These are phyloP conservation scores for Paraconiothyrium sp. DNA, from an alignment of 2,329 filamentous ascomycete species.

Conservation along the genomic window DNA sequence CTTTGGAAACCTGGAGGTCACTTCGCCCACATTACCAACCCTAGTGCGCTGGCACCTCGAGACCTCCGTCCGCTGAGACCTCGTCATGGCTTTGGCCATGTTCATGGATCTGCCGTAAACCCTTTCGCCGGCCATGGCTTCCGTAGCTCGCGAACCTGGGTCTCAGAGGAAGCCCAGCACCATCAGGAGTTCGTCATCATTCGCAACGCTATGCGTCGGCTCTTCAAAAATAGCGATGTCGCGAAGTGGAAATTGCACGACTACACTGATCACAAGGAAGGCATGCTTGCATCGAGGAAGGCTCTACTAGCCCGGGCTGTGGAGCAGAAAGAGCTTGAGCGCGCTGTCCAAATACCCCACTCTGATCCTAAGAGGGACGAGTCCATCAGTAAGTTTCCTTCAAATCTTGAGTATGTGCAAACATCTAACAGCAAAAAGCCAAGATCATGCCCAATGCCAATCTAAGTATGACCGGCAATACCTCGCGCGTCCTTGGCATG, in stretches of 20 bases:
- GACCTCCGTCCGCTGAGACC: slow-evolving; percentile 5
- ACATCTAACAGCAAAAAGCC: slow-evolving; percentile 4
- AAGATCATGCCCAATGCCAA: slow-evolving; percentile 33
- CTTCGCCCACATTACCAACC: slow-evolving; percentile 1
- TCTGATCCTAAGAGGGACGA: not conserved
- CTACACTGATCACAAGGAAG: slow-evolving; percentile 44
- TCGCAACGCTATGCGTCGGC: slow-evolving; percentile 47
- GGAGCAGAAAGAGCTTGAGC: slow-evolving; percentile 25
- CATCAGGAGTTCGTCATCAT: slow-evolving; percentile 41
- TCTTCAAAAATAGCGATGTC: slow-evolving; percentile 46
- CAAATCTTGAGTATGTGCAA: not conserved
- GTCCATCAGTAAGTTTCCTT: slow-evolving; percentile 3
- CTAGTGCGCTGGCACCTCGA: not conserved
- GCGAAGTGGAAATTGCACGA: slow-evolving; percentile 44
- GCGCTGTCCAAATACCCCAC: not conserved
- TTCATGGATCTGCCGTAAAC: slow-evolving; percentile 9
- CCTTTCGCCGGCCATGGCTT: slow-evolving; percentile 17
- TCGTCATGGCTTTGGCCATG: slow-evolving; percentile 16
- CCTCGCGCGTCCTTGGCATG: slow-evolving; percentile 45
- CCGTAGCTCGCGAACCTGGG: slow-evolving; percentile 36
- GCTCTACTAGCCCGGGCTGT: slow-evolving; percentile 26
- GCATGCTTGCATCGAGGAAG: slow-evolving; percentile 30
- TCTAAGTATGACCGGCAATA: slow-evolving; percentile 33
- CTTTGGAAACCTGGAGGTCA: slow-evolving; percentile 10
- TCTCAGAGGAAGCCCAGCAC: slow-evolving; percentile 36